Base-by-base conservation (phyloP, 495 filamentous ascomycete species). In the Penicillium odoratum region DNA sequence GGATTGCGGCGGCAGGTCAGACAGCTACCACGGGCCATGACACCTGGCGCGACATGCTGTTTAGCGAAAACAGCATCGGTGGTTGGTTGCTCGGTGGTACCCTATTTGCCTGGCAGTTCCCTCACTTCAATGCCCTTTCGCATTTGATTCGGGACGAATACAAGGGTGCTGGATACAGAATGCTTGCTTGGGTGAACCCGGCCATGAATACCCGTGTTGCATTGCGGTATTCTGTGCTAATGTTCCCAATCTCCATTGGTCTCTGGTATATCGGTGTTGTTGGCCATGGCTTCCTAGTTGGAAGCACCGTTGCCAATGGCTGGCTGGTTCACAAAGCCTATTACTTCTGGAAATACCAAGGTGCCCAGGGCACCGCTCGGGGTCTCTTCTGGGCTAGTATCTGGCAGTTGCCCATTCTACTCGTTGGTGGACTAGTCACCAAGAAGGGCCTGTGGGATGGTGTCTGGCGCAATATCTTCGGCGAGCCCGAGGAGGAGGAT, bases 371-470 rank as follows among this genome's bases (percentile, higher is more conserved):
- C 5, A 88, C 78, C 43, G 95, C 95, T 7, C 84, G 91, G 45
- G 88, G 87, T 5, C 67, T 98, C 55, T 98, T 98, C 73, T 98
- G 94, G 94, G 91, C 94, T 0, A 95, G 91, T 72, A 92, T 98
- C 26, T 98, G 94, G 94, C 92, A 97, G 76, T 65, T 98, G 38
- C 94, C 94, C 0, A 90, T 90, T 45, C 81, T 97, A 25, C 85
- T 98, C 78, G 90, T 96, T 56, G 76, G 97, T 56, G 95, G 92
- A 40, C 89, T 98, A 69, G 84, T 86, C 47, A 92, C 94, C 68
- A 98, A 98, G 83, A 96, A 92, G 75, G 95, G 93, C 0, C 79
- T 98, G 64, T 96, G 91, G 92, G 83, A 88, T 61, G 81, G 92
- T 36, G 82, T 96, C 21, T 96, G 88, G 89, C 78, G 81, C 53